Conservation (phyloP, 768 basidiomycete species). For the Trametes gibbosa region DNA sequence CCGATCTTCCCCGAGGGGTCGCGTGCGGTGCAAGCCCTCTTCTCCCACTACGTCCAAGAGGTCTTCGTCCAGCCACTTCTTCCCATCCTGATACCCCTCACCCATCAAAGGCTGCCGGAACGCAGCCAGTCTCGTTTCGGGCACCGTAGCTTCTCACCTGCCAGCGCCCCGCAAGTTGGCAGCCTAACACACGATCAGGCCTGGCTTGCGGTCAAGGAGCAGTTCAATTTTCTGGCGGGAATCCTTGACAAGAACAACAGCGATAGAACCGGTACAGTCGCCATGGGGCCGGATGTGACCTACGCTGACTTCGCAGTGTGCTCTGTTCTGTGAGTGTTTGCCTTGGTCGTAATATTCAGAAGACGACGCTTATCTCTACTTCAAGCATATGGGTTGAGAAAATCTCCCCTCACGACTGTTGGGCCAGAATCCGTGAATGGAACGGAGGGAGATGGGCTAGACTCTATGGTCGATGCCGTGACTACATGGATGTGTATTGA, state of each 20-base stretch:
- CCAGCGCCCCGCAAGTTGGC: conserved; percentile 20
- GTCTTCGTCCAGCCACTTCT: conserved; percentile 63
- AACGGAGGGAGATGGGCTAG: conserved; percentile 65
- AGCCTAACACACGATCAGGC: conserved; percentile 58
- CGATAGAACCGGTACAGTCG: conserved; percentile 65
- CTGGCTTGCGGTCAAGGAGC: conserved; percentile 62
- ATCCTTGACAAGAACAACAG: conserved; percentile 66
- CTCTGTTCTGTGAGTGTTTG: conserved; percentile 45
- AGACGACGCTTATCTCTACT: not conserved
- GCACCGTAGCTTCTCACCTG: conserved; percentile 14
- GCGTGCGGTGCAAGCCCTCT: conserved; percentile 63
- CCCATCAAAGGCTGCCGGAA: conserved; percentile 57
- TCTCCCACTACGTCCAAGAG: conserved; percentile 69
- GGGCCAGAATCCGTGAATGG: conserved; percentile 68
- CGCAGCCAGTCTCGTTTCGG: conserved; percentile 53
- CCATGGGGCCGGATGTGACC: conserved; percentile 61
- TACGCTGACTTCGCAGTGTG: conserved; percentile 77
- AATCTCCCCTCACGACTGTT: conserved; percentile 71
- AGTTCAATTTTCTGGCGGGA: conserved; percentile 61
- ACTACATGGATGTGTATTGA: conserved; percentile 62
- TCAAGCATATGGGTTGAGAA: conserved; percentile 64
- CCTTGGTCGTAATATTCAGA: not conserved
- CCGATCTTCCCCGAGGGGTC: conserved; percentile 71
- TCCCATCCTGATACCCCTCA: conserved; percentile 67
- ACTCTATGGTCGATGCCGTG: conserved; percentile 58